phyloP scores from a whole-genome alignment of 305 asterid genomes.

The Fraxinus velutina region DNA sequence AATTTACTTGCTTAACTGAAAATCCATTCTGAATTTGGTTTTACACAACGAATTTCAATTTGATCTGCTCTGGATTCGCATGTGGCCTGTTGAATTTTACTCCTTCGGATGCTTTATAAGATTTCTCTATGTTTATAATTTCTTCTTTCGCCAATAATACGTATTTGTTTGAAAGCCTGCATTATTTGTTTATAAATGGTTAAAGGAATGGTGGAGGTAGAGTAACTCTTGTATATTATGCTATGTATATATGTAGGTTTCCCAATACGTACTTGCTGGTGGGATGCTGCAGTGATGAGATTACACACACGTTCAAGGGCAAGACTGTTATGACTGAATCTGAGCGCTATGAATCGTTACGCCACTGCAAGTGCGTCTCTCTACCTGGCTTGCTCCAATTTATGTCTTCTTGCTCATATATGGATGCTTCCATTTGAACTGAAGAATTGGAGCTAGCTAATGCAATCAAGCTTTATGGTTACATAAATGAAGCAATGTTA shows the following conservation, averaged over 20 bases:
- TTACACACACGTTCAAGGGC: slow-evolving; percentile 86
- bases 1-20: background rate
- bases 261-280: slow-evolving; percentile 79
- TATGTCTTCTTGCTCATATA: background rate
- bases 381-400: slow-evolving; percentile 1
- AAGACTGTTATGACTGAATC: slow-evolving; percentile 83
- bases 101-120: background rate
- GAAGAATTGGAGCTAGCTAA: background rate
- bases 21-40: background rate
- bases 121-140: background rate
- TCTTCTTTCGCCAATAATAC: background rate
- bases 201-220: background rate
- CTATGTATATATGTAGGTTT: slow-evolving; percentile 44
- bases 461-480: background rate
- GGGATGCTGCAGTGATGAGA: slow-evolving; percentile 90
- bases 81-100: background rate
- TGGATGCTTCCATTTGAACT: background rate
- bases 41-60: background rate
- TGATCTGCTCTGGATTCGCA: slow-evolving; percentile 14
- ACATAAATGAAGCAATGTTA: background rate
- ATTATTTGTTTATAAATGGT: background rate
- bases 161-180: background rate
- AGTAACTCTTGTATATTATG: background rate
- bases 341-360: slow-evolving; percentile 91
- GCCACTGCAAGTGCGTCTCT: slow-evolving; percentile 83